Conservation (phyloP, 1,139 yeast species). For the Petasospora rhodanensis region DNA sequence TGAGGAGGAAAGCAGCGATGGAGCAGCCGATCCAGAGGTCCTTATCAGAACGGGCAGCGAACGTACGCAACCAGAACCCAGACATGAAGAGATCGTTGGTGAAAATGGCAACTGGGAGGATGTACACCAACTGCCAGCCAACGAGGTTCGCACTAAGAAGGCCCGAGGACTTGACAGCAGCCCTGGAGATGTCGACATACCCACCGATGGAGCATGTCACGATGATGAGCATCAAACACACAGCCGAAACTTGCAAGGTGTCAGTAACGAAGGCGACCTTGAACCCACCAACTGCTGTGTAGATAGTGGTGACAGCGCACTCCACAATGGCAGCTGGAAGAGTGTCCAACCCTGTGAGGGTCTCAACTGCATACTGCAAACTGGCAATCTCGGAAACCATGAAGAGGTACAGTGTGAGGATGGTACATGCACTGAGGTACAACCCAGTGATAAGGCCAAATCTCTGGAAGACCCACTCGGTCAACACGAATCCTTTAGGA, state of each 20-base stretch:
- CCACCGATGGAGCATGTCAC: conserved; percentile 81
- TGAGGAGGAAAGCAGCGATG: conserved; percentile 64
- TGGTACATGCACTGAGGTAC: conserved; percentile 75
- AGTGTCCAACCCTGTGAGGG: conserved; percentile 76
- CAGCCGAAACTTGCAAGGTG: conserved; percentile 77
- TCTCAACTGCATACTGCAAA: conserved; percentile 65
- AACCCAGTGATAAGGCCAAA: conserved; percentile 70
- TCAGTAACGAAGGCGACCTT: conserved; percentile 86
- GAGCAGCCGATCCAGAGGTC: conserved; percentile 75
- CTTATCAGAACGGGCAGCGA: conserved; percentile 75
- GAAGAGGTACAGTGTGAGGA: conserved; percentile 80
- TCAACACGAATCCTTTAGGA: conserved; percentile 86
- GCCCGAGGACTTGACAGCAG: conserved; percentile 61
- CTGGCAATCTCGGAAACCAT: conserved; percentile 88
- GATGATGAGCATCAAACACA: conserved; percentile 59
- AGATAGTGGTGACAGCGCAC: conserved; percentile 81
- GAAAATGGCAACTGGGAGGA: conserved; percentile 77
- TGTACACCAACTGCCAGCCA: conserved; percentile 89
- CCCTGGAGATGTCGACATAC: conserved; percentile 63
- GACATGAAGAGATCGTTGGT: conserved; percentile 89
- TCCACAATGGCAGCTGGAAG: conserved; percentile 82
- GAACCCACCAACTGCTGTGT: conserved; percentile 89
- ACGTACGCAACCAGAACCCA: conserved; percentile 92
- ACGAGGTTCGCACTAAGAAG: conserved; percentile 58
- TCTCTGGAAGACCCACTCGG: conserved; percentile 91